phyloP scores from a whole-genome alignment of 805 yeast genomes.

The Kodamaea hsintzibuensis region DNA sequence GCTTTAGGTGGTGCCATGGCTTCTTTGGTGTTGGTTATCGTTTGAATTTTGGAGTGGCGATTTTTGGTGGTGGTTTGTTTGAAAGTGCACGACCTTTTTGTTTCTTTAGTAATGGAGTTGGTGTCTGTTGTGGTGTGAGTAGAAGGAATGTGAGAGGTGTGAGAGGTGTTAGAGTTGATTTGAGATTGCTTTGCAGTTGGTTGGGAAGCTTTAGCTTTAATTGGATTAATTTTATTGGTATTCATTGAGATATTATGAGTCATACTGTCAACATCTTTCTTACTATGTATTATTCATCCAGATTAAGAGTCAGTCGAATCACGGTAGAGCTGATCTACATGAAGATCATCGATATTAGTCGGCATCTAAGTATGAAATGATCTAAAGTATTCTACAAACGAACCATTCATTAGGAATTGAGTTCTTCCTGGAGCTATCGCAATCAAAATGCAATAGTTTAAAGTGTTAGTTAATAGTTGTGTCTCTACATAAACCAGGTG shows the following conservation, averaged over 20 bases:
- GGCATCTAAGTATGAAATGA: no score
- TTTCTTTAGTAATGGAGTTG: neutral
- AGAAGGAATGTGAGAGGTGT: neutral
- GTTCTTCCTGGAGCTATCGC: no score
- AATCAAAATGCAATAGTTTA: no score
- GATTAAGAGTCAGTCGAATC: neutral
- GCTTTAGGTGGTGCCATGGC: constrained; percentile 94
- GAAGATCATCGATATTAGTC: no score
- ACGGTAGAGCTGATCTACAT: no score
- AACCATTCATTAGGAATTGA: no score
- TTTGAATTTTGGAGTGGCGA: constrained; percentile 1
- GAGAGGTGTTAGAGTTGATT: neutral
- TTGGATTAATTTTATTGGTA: neutral
- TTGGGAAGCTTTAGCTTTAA: neutral
- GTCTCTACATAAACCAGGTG: no score
- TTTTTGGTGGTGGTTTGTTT: neutral
- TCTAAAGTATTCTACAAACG: no score
- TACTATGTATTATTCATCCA: neutral
- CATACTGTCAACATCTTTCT: neutral
- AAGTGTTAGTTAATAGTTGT: no score
- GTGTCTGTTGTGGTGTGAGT: neutral
- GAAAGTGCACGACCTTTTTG: neutral
- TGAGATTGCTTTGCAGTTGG: neutral
- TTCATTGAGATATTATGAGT: neutral
- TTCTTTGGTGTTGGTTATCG: constrained; percentile 7